phyloP scores from a whole-genome alignment of 441 rosid genomes.

The Populus hybrid region DNA sequence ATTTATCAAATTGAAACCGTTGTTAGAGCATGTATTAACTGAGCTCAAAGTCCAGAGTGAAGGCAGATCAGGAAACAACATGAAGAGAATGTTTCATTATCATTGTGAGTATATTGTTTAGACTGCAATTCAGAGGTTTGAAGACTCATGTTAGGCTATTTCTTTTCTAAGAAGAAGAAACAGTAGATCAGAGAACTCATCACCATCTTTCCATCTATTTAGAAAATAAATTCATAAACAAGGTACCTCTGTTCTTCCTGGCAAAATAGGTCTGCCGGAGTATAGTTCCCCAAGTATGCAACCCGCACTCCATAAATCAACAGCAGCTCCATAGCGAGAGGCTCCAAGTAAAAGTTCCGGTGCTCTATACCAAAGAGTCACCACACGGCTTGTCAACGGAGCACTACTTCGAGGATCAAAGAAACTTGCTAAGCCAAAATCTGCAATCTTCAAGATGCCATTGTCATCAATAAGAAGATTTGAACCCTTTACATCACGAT shows the following conservation, averaged over 20 bases:
- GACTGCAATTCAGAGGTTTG: background rate
- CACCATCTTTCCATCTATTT: background rate
- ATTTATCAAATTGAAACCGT: background rate
- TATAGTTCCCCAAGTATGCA: conserved; percentile 89
- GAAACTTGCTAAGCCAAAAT: conserved; percentile 84
- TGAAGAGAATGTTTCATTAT: background rate
- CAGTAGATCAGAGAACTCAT: background rate
- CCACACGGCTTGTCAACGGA: conserved; percentile 84
- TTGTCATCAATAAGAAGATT: conserved; percentile 81
- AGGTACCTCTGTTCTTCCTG: conserved; percentile 90
- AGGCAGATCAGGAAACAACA: background rate
- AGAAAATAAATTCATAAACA: background rate
- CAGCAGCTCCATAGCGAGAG: conserved; percentile 62
- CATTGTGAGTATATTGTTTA: background rate
- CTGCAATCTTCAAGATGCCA: conserved; percentile 89
- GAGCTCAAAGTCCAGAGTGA: background rate
- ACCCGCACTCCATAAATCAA: conserved; percentile 96
- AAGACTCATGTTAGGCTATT: background rate
- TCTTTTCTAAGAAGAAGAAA: background rate
- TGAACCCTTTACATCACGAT: conserved; percentile 93
- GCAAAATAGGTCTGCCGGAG: conserved; percentile 74
- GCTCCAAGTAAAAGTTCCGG: conserved; percentile 95
- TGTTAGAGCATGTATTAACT: background rate
- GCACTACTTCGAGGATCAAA: conserved; percentile 48
- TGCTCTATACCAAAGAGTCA: conserved; percentile 97